Evolutionary conservation across 306 rosid species (phyloP).

Genomic region (Senna siamea): DNA sequence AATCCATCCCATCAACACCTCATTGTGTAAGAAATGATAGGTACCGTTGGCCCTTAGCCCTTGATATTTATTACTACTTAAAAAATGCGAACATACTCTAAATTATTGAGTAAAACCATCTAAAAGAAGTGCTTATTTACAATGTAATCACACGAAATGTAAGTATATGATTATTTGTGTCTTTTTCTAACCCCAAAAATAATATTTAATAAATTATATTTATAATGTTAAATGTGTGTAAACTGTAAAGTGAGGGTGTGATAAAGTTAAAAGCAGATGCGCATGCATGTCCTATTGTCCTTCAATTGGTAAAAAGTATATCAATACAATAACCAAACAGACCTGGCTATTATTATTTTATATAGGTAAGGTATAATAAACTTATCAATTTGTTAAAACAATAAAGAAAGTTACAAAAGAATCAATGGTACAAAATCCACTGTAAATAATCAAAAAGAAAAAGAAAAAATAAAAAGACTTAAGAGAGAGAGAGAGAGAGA

Average conservation of each 20-base stretch:
- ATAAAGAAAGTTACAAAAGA: background rate
- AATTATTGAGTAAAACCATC: too few relatives aligned
- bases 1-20: slow-evolving; percentile 33
- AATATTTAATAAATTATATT: background rate
- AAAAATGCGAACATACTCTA: too few relatives aligned
- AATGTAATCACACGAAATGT: too few relatives aligned
- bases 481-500: background rate
- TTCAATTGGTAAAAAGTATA: background rate
- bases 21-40: background rate
- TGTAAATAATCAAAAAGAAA: too few relatives aligned
- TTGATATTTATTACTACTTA: too few relatives aligned
- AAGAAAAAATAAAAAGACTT: too few relatives aligned
- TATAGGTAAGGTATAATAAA: background rate
- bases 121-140: too few relatives aligned
- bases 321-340: background rate
- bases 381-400: background rate
- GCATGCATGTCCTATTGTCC: slow-evolving; percentile 11
- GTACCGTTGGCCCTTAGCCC: too few relatives aligned
- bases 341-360: background rate
- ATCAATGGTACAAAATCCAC: background rate
- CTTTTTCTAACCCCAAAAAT: background rate
- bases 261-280: slow-evolving; percentile 10
- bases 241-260: background rate
- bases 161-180: background rate
- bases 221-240: background rate